These are phyloP conservation scores for Diddensiella santjacobensis DNA, from an alignment of 805 yeast genomes.

Conservation along the genomic window DNA sequence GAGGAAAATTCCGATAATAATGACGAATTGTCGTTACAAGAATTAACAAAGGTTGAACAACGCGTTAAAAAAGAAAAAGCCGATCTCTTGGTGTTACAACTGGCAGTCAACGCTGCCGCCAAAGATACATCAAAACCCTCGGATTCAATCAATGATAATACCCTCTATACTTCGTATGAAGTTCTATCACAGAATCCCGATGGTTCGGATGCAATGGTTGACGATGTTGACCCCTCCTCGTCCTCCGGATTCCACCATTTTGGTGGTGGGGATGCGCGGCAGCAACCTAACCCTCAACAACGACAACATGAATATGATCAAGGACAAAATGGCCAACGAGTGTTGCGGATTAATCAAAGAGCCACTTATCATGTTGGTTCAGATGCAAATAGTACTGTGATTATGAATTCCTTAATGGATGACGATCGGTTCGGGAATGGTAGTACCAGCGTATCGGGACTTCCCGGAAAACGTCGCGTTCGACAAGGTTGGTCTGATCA, in stretches of 20 bases:
- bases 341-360: neutral
- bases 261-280: too few relatives aligned
- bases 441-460: neutral
- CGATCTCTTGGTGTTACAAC: constrained; percentile 1
- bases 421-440: neutral
- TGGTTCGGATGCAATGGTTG: neutral
- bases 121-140: neutral
- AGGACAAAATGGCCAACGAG: constrained; percentile 4
- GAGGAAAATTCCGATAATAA: constrained; percentile 22
- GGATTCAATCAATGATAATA: neutral
- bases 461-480: constrained; percentile 33
- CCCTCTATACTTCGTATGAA: neutral
- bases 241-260: neutral
- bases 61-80: constrained; percentile 3
- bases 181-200: neutral
- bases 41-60: neutral
- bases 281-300: neutral
- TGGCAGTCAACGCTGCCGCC: constrained; percentile 3
- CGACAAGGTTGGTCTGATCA: constrained; percentile 41
- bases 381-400: constrained; percentile 1
- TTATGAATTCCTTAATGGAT: neutral
- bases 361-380: constrained; percentile 1
- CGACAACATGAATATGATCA: neutral
- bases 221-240: neutral
- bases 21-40: constrained; percentile 4